Evolutionary conservation across 176 grass and related monocot genomes (phyloP), one percentile per base, ranked within the genome.

Genomic region (Oryza brachyantha): DNA sequence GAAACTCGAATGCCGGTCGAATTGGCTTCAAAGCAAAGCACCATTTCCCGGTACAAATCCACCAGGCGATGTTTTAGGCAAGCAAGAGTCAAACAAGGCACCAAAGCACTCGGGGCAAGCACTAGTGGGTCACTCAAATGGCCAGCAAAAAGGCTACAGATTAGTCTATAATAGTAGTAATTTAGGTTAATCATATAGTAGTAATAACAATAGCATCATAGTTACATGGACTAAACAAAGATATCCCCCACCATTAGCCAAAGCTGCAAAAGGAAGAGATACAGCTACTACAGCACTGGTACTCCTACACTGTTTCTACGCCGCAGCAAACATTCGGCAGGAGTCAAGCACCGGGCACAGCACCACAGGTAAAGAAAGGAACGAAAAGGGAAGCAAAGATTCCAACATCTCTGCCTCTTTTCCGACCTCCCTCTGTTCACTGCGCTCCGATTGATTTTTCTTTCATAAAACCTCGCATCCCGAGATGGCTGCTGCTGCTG

Each of bases 181-280:
- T 17, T 68, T 83, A 68, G 45, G 32, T 29, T 9, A 66, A 50
- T 39, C 61, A 50, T 29, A 68, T 5, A 78, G 36, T 38, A 79
- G 27, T 41, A 43, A 13, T 19, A 10, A n/a, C 25, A 50, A 29
- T 60, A 75, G 4, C 59, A 31, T 32, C 3, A 32, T 72, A 65
- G 77, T 89, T 81, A 85, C 82, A 85, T 14, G 36, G 58, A 85
- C 37, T 58, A 81, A 85, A 85, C 82, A 85, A 85, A 59, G 45
- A 45, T 83, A 71, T 66, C 37, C 16, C 39, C 52, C 62, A 81
- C 3, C 7, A 57, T 38, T 28, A 39, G 66, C 82, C 59, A 77
- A 86, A 80, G 77, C 84, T 68, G 84, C 65, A 54, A 64, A 85
- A 78, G 11, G 13, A 68, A 35, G 31, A 8, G 2, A 19, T 25